These are phyloP conservation scores for Paramecium octaurelia DNA, from an alignment of 73 alveolate species.

Conservation along the genomic window DNA sequence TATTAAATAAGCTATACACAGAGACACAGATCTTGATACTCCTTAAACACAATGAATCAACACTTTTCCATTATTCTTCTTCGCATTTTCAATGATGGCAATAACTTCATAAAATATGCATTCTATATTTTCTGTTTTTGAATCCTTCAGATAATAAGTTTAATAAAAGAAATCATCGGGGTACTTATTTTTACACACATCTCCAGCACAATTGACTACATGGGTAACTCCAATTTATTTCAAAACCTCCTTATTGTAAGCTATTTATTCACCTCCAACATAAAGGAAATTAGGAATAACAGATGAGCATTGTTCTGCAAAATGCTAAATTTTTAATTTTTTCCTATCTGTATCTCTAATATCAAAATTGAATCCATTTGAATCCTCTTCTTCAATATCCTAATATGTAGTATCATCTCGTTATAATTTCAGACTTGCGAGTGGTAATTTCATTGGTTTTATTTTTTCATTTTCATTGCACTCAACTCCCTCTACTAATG, in stretches of 20 bases:
- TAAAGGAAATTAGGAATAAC: conserved; percentile 72
- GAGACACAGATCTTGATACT: conserved; percentile 83
- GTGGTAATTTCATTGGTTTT: neutral
- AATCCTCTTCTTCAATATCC: conserved; percentile 23
- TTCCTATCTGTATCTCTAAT: conserved; percentile 46
- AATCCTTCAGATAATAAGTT: conserved; percentile 80
- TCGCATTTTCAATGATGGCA: conserved; percentile 71
- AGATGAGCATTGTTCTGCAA: conserved; percentile 68
- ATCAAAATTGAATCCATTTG: conserved; percentile 38
- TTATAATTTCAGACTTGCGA: neutral
- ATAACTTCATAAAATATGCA: conserved; percentile 82
- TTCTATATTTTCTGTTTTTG: conserved; percentile 82
- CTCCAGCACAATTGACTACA: conserved; percentile 88
- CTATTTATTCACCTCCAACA: conserved; percentile 82
- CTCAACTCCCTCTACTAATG: conserved; percentile 11
- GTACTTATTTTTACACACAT: conserved; percentile 79
- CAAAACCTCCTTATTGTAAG: conserved; percentile 69
- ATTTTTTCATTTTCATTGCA: neutral
- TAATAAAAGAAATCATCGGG: conserved; percentile 70
- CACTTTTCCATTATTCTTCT: conserved; percentile 75
- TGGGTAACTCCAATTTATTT: conserved; percentile 78
- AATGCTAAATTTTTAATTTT: conserved; percentile 46
- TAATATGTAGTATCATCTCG: conserved; percentile 35
- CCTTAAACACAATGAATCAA: conserved; percentile 92
- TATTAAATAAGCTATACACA: conserved; percentile 84